phyloP scores from a whole-genome alignment of 495 filamentous ascomycete genomes.

The Cenococcum geophilum region DNA sequence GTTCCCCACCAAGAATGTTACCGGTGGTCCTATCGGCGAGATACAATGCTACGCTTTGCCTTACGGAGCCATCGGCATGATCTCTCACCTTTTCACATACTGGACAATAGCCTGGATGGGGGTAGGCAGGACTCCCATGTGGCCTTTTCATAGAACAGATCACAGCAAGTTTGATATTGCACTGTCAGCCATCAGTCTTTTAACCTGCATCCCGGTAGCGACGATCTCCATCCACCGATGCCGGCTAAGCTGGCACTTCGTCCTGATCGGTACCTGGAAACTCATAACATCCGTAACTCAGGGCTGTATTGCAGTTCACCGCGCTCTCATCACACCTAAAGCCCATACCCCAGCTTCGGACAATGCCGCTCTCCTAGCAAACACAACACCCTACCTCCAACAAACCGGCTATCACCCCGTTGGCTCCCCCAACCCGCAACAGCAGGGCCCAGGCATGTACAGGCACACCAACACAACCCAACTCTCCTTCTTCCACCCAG shows the following conservation, averaged over 20 bases:
- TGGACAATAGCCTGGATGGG: constrained; percentile 17
- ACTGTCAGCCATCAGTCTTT: constrained; percentile 2
- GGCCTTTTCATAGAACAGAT: constrained; percentile 7
- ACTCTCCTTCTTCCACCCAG: background rate
- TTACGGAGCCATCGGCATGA: constrained; percentile 15
- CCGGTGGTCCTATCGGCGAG: constrained; percentile 11
- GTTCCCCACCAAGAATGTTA: constrained; percentile 7
- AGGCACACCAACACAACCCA: background rate
- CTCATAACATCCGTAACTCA: constrained; percentile 12
- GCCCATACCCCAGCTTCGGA: background rate
- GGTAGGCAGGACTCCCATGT: constrained; percentile 7
- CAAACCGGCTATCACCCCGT: background rate
- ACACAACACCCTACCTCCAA: background rate
- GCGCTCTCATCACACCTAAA: constrained; percentile 5
- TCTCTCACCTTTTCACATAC: constrained; percentile 22
- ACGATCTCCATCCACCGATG: constrained; percentile 14
- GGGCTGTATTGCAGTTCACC: constrained; percentile 8
- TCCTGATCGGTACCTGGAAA: constrained; percentile 19
- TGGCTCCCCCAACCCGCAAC: background rate
- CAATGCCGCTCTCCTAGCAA: background rate
- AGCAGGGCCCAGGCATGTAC: background rate
- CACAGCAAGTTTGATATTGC: constrained; percentile 4
- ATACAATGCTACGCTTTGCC: constrained; percentile 23
- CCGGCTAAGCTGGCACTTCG: constrained; percentile 15
- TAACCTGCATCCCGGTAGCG: constrained; percentile 13